Base-by-base conservation (phyloP, 768 basidiomycete species). In the Hypsizygus marmoreus region DNA sequence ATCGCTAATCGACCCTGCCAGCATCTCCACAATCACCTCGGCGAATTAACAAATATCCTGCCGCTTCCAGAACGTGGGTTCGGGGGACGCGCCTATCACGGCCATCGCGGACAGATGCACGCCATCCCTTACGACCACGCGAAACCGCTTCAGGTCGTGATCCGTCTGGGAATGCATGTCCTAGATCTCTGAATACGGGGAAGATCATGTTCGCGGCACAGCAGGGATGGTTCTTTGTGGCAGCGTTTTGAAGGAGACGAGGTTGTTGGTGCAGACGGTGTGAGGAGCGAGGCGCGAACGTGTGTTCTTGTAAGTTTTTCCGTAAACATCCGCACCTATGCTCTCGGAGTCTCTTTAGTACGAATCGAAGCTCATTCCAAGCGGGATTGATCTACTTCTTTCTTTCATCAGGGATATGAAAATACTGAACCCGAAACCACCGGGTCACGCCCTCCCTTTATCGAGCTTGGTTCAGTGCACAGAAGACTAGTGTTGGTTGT, bases 211-310 rank as follows among this genome's bases (percentile, higher is more conserved):
- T 23, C n/a, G 43, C 4, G 42, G 44, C 7, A 38, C n/a, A 19
- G 57, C 59, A 2, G 58, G 57, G 14, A 53, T 64, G 30, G 46
- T 56, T 33, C 30, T 39, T 12, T 12, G 31, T 37, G 39, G 50
- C 35, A 57, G 40, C 22, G 41, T 13, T n/a, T 58, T 17, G 47
- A 34, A 14, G 63, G 56, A 4, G 60, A 64, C 45, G 37, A 61
- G 24, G 56, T 64, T 19, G 44, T 65, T 32, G 60, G 52, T 6
- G 63, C 61, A 3, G 63, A 65, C 39, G 63, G 62, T 40, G 54
- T 54, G 32, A 45, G 57, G 24, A 59, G 59, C 22, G 47, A 47
- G 25, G 61, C 59, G 6, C 42, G 59, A 28, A 49, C 36, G 34
- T 43, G 52, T 23, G 53, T 62, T 13, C 39, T 61, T 40, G 59